Conservation (phyloP, 73 alveolate species). For the Paramecium octaurelia region DNA sequence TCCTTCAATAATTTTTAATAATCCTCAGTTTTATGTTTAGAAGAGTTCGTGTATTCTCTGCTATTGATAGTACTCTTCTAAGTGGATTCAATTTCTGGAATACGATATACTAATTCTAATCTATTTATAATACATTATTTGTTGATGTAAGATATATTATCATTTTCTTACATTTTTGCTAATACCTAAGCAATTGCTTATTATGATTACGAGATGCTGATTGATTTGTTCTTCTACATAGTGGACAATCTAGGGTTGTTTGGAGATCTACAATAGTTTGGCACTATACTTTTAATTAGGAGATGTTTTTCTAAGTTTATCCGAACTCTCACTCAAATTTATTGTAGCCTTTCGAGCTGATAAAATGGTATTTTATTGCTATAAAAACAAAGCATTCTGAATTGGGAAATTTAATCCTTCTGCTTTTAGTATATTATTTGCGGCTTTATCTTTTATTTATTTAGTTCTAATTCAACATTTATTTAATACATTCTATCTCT, state of each 20-base stretch:
- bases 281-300: background rate
- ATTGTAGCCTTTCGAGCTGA: conserved; percentile 15
- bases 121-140: background rate
- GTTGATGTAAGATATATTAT: background rate
- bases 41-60: background rate
- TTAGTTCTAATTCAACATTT: background rate
- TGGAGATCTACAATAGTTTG: background rate
- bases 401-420: background rate
- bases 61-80: background rate
- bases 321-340: conserved; percentile 4
- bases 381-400: background rate
- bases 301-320: background rate
- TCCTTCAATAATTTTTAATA: background rate
- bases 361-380: background rate
- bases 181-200: background rate
- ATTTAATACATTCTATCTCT: background rate
- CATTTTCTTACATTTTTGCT: background rate
- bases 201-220: background rate
- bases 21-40: background rate
- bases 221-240: background rate
- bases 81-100: conserved; percentile 2
- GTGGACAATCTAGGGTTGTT: background rate
- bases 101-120: background rate
- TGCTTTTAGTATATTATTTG: background rate
- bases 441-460: background rate